Evolutionary conservation across 805 yeast genomes (phyloP), one percentile per base, ranked within the genome.

Genomic region (Saccharomycopsis amapae): DNA sequence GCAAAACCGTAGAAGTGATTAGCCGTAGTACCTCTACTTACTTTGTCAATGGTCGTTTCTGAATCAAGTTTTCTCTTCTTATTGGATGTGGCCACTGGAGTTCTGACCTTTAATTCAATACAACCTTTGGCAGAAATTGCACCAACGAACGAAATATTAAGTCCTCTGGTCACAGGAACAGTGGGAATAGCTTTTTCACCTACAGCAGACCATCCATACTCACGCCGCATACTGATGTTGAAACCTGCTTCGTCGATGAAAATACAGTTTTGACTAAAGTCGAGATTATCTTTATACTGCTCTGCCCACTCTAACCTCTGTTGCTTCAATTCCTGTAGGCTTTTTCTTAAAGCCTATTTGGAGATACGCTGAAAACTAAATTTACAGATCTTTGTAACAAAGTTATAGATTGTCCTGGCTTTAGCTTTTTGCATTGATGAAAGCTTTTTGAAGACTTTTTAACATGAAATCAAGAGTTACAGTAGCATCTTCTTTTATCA

Each of bases 21-120:
- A n/a, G 35, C 35, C 15, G 35, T 32, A 9, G 35, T 32, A 32
- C 35, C 35, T 32, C 35, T 32, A 32, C 35, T 32, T 15, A n/a
- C 15, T 32, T 7, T n/a, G 7, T 7, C 9, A 32, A 6, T 15
- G 15, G 7, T 32, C 5, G 9, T n/a, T 9, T 32, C 17, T n/a
- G 35, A 32, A 32, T 32, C 35, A 32, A 32, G 35, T n/a, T 32
- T 32, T 32, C 35, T 32, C 17, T 32, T 32, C 35, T 32, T 32
- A 32, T 6, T 9, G 15, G 35, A 7, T 9, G 35, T 9, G 7
- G 15, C 5, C 15, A 17, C 35, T 32, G 35, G 35, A 6, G 35
- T 6, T 32, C 35, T 32, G 9, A 32, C 35, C 9, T 32, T 32
- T 32, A 32, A n/a, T 32, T 32, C 35, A 9, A 32, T 32, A 9